Conservation (phyloP, 2,329 filamentous ascomycete genomes). For the Drechmeria coniospora region DNA sequence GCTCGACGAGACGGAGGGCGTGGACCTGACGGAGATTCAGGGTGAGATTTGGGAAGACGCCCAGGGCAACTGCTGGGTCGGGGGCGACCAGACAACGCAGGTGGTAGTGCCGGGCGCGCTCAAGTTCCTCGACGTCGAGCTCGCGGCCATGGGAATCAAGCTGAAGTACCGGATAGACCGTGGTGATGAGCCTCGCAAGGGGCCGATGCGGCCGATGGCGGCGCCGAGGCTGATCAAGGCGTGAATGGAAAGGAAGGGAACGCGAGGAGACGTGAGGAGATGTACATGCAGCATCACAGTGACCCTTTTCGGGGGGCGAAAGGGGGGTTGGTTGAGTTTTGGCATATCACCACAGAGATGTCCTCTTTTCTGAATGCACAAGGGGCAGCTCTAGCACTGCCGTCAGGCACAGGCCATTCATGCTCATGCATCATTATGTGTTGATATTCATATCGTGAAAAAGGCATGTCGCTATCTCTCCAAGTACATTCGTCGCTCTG, state of each 20-base stretch:
- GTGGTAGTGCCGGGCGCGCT: slow-evolving; percentile 88
- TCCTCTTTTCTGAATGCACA: too few species aligned
- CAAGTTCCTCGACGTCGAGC: slow-evolving; percentile 84
- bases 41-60: slow-evolving; percentile 89
- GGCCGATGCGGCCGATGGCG: slow-evolving; percentile 28
- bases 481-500: too few species aligned
- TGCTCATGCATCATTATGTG: too few species aligned
- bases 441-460: too few species aligned
- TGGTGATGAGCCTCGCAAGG: slow-evolving; percentile 49
- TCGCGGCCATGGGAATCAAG: slow-evolving; percentile 91
- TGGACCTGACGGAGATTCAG: slow-evolving; percentile 39
- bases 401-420: too few species aligned
- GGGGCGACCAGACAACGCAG: slow-evolving; percentile 78
- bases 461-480: too few species aligned
- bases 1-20: slow-evolving; percentile 41
- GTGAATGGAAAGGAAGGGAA: neutral
- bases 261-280: neutral
- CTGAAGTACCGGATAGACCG: slow-evolving; percentile 61
- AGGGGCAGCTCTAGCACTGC: too few species aligned
- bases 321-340: too few species aligned
- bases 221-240: slow-evolving; percentile 5
- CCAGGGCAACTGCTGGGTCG: slow-evolving; percentile 66
- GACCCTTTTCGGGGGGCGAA: too few species aligned
- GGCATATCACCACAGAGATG: too few species aligned
- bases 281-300: too few species aligned